These are phyloP conservation scores for Verticillium alfalfae DNA, from an alignment of 2,329 filamentous ascomycete genomes.

Conservation along the genomic window DNA sequence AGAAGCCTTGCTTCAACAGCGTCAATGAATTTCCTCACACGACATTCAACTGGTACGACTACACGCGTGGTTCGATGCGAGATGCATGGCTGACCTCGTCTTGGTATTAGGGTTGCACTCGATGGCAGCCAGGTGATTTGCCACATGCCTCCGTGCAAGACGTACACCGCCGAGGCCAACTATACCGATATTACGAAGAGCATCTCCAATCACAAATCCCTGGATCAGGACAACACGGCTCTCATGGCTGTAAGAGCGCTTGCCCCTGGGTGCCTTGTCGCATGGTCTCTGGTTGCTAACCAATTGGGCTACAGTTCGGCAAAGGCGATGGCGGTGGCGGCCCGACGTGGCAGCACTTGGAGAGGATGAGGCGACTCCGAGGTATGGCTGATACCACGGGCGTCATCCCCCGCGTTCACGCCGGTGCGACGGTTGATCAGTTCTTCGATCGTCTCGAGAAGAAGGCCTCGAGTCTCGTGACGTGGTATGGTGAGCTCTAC, in stretches of 20 bases:
- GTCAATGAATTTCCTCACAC: conserved; percentile 70
- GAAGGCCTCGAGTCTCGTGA: conserved; percentile 55
- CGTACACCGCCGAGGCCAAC: conserved; percentile 60
- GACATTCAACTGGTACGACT: conserved; percentile 56
- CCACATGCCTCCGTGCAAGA: conserved; percentile 63
- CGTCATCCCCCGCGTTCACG: conserved; percentile 54
- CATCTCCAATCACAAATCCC: conserved; percentile 60
- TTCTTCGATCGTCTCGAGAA: conserved; percentile 59
- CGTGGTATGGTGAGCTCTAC: conserved; percentile 67
- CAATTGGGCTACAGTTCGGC: conserved; percentile 36
- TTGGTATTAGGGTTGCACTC: conserved; percentile 39
- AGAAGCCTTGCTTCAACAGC: conserved; percentile 70
- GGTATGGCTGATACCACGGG: conserved; percentile 56
- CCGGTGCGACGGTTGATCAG: conserved; percentile 60
- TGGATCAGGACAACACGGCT: conserved; percentile 60
- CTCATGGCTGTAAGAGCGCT: conserved; percentile 42
- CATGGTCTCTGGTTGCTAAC: neutral
- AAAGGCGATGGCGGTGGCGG: conserved; percentile 66
- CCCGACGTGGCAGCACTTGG: conserved; percentile 59
- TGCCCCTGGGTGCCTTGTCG: too few relatives aligned
- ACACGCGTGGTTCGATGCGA: neutral
- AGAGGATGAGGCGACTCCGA: conserved; percentile 61
- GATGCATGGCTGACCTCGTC: neutral
- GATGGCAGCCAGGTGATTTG: conserved; percentile 66
- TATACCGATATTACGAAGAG: conserved; percentile 62